Conservation (phyloP, 129 eudicot species). For the Silybum marianum region DNA sequence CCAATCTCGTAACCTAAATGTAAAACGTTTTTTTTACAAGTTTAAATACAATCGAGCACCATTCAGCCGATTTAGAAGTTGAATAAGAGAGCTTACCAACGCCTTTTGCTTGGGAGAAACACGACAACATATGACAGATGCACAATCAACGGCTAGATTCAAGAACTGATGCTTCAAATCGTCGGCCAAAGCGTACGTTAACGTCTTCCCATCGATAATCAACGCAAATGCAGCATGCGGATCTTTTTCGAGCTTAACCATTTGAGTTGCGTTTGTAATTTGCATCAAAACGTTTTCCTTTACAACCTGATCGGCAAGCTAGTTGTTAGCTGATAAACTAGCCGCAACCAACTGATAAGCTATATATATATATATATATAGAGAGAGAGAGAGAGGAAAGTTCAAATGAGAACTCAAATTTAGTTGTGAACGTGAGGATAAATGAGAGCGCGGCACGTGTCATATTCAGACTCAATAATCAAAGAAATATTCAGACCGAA, state of each 20-base stretch:
- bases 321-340: neutral
- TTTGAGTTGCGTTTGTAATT: conserved; percentile 76
- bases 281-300: conserved; percentile 75
- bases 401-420: too few species aligned
- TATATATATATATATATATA: neutral
- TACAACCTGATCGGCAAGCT: conserved; percentile 48
- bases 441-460: too few species aligned
- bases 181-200: conserved; percentile 69
- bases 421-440: too few species aligned
- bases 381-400: too few species aligned
- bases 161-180: conserved; percentile 81
- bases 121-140: conserved; percentile 96
- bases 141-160: conserved; percentile 74
- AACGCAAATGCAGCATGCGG: conserved; percentile 93
- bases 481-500: too few species aligned
- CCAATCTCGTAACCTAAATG: conserved; percentile 82
- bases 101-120: conserved; percentile 98
- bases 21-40: neutral
- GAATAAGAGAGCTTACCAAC: conserved; percentile 47
- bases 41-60: too few species aligned
- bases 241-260: conserved; percentile 90
- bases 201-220: conserved; percentile 88
- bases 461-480: too few species aligned
- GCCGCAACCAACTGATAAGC: neutral
- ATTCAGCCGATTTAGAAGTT: neutral